These are phyloP conservation scores for Thraustotheca clavata DNA, from an alignment of 352 stramenopile genomes.

Conservation along the genomic window DNA sequence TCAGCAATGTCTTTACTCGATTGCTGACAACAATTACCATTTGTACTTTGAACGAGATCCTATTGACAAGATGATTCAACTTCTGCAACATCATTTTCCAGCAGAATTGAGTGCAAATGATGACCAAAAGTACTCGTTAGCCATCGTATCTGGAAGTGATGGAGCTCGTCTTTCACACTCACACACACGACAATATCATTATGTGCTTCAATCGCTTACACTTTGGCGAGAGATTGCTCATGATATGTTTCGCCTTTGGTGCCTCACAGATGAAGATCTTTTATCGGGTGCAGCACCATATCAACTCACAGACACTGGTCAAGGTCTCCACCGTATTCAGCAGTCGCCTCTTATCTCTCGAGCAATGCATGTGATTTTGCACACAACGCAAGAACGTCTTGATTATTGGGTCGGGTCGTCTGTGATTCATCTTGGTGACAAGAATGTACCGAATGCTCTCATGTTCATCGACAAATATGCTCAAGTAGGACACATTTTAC, in stretches of 20 bases:
- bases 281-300: constrained; percentile 78
- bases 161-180: constrained; percentile 92
- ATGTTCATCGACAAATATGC: constrained; percentile 99
- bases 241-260: constrained; percentile 97
- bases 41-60: constrained; percentile 96
- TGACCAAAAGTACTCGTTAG: constrained; percentile 74
- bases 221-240: constrained; percentile 94
- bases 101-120: constrained; percentile 44
- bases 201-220: constrained; percentile 93
- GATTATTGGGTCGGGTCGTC: constrained; percentile 89
- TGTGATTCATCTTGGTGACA: constrained; percentile 96
- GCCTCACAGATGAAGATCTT: constrained; percentile 89
- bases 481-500: constrained; percentile 83
- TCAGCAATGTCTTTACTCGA: constrained; percentile 32
- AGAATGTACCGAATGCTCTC: constrained; percentile 97
- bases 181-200: constrained; percentile 93
- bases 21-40: constrained; percentile 43
- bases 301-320: constrained; percentile 89
- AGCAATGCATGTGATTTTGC: constrained; percentile 92
- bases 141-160: constrained; percentile 89
- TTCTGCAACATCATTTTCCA: constrained; percentile 81
- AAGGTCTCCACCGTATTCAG: constrained; percentile 93
- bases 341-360: constrained; percentile 87
- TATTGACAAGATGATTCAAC: constrained; percentile 92
- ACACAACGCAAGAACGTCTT: constrained; percentile 58